These are phyloP conservation scores for Phylloporus sp. DNA, from an alignment of 768 basidiomycete genomes.

Conservation along the genomic window DNA sequence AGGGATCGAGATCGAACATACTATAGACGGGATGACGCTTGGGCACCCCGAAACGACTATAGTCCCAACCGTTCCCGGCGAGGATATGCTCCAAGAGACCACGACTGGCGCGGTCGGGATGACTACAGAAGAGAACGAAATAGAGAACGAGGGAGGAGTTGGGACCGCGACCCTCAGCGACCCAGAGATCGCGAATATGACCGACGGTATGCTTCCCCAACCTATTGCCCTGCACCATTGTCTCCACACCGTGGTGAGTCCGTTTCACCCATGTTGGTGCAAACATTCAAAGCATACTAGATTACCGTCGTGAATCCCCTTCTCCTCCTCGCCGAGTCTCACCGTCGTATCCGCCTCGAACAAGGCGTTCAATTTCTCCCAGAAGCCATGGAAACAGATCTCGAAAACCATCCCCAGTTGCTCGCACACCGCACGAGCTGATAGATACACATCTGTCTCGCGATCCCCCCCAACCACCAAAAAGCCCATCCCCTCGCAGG, in stretches of 20 bases:
- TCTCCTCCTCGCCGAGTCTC: conserved; percentile 15
- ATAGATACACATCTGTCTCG: conserved; percentile 5
- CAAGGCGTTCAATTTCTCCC: conserved; percentile 21
- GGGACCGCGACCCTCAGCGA: conserved; percentile 20
- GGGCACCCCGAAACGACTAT: conserved; percentile 16
- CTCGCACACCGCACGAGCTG: conserved; percentile 14
- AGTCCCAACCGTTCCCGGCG: conserved; percentile 19
- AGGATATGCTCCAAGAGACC: conserved; percentile 13
- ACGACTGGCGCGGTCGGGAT: conserved; percentile 19
- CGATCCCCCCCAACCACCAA: conserved; percentile 10
- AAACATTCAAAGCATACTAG: conserved; percentile 5
- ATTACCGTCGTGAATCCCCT: conserved; percentile 9
- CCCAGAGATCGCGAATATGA: conserved; percentile 21
- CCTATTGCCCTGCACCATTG: conserved; percentile 14
- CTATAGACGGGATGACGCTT: conserved; percentile 17
- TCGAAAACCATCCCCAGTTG: conserved; percentile 17
- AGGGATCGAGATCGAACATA: conserved; percentile 16
- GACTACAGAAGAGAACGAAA: conserved; percentile 21
- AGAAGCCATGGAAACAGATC: conserved; percentile 20
- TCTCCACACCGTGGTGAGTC: conserved; percentile 27
- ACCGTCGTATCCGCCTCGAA: conserved; percentile 13
- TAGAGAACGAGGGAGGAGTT: conserved; percentile 18
- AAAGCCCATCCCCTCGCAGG: conserved; percentile 11
- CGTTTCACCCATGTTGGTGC: neutral
- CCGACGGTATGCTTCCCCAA: conserved; percentile 14